Percentiles rank a stretch among this genome's conserved stretches.
Evolutionary conservation across 2,329 filamentous ascomycete genomes (phyloP).

Genomic region (Tolypocladium sp.): DNA sequence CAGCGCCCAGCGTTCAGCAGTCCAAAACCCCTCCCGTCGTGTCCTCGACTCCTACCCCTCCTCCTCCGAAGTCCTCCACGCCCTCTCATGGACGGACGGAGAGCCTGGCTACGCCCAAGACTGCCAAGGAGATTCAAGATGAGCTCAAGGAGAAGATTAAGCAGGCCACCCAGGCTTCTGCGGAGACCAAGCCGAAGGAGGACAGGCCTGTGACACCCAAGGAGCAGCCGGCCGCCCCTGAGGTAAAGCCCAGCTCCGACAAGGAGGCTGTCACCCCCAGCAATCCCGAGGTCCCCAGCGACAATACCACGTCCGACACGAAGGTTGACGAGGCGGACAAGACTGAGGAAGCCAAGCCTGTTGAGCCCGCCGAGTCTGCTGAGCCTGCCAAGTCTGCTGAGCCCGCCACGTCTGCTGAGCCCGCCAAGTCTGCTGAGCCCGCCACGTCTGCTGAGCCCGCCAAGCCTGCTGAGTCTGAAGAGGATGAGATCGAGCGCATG

Average conservation of each 20-base stretch:
- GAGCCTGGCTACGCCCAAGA: conserved; percentile 59
- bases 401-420: conserved; percentile 18
- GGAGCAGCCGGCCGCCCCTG: conserved; percentile 15
- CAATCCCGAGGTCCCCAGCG: background rate
- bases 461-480: conserved; percentile 29
- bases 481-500: conserved; percentile 50
- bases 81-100: conserved; percentile 63
- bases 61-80: conserved; percentile 66
- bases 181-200: conserved; percentile 18
- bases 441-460: conserved; percentile 22
- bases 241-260: conserved; percentile 1
- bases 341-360: conserved; percentile 17
- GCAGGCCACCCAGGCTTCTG: conserved; percentile 38
- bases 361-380: conserved; percentile 14
- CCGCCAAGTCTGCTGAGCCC: conserved; percentile 15
- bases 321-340: conserved; percentile 13
- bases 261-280: background rate
- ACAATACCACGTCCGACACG: background rate
- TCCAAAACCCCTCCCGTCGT: conserved; percentile 62
- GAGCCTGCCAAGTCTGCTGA: conserved; percentile 17
- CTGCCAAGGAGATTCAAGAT: conserved; percentile 70
- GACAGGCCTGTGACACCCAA: conserved; percentile 18
- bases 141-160: conserved; percentile 77
- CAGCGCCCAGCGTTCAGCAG: conserved; percentile 42
- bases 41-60: conserved; percentile 69